These are phyloP conservation scores for Trichoderma aggressivum DNA, from an alignment of 2,329 filamentous ascomycete species.

Conservation along the genomic window DNA sequence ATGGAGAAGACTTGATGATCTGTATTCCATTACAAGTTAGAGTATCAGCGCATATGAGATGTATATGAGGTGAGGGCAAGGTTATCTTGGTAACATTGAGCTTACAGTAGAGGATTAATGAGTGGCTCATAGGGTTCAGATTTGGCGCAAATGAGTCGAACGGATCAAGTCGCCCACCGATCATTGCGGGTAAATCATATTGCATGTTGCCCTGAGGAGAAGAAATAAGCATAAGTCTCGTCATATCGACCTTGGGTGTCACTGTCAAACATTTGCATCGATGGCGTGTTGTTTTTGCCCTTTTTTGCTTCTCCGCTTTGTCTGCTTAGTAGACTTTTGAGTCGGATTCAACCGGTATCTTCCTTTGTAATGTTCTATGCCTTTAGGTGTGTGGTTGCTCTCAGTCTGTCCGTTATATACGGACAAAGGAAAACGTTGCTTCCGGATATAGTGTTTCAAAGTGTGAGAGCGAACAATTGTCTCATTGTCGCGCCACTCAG, in stretches of 20 bases:
- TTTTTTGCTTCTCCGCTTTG: neutral
- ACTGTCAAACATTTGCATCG: neutral
- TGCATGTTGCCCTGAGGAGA: neutral
- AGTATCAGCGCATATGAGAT: neutral
- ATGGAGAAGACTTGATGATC: neutral
- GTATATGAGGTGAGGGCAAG: neutral
- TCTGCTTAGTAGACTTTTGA: neutral
- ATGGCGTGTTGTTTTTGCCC: neutral
- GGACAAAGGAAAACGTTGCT: neutral
- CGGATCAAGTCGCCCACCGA: neutral
- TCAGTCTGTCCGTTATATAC: neutral
- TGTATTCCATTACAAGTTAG: too few relatives aligned
- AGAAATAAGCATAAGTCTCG: neutral
- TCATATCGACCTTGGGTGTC: neutral
- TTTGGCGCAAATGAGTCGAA: neutral
- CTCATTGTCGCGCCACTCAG: neutral
- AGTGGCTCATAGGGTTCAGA: neutral
- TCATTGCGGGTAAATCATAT: neutral
- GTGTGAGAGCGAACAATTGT: neutral
- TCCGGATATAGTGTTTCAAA: neutral
- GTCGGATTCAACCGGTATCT: neutral
- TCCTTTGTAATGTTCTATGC: neutral
- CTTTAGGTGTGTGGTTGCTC: neutral
- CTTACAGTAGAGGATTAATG: neutral
- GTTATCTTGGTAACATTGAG: neutral